Base-by-base conservation (phyloP, 2,329 filamentous ascomycete genomes). In the Stemphylium vesicarium region DNA sequence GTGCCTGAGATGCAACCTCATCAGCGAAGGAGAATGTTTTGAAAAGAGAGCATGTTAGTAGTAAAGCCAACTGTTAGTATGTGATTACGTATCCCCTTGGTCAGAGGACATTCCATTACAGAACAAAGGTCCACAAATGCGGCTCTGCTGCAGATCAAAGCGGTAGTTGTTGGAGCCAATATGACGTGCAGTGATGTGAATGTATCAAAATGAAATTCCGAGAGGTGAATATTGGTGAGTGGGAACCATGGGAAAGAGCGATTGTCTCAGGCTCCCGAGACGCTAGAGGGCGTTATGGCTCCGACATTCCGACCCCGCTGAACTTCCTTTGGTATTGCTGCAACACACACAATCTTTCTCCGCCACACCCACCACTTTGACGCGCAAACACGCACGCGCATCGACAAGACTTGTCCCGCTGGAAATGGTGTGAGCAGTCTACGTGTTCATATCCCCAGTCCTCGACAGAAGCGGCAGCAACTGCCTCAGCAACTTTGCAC, bases 341-440 rank as follows among this genome's bases (percentile, higher is more conserved):
- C 48, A 42, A 43, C 47, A 58, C 56, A 43, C 47, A 58, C 56
- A 55, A 58, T 54, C 56, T 51, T 55, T 53, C 51, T 46, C 57
- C 59, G 63, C 65, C 66, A 65, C 65, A 51, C 52, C 43, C 47
- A 38, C 52, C n/a, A 45, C 46, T 39, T 42, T 43, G 53, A 39
- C 54, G 60, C 65, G 61, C 66, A 64, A 57, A 48, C 57, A 50
- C 52, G 48, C 35, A 36, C 41, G 64, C 61, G 60, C 63, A 59
- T 42, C 43, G 9, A 37, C 40, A n/a, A 22, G 18, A 20, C 31
- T 35, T 38, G 16, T 37, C 7, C 35, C 37, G 29, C 57, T 57
- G 60, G 66, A 64, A 53, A 72, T 72, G 69, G 66, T 70, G 62
- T 70, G 60, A 66, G 59, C 33, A 40, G 49, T 18, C 42, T 12